These are phyloP conservation scores for Pythium periplocum DNA, from an alignment of 352 stramenopile genomes.

Conservation along the genomic window DNA sequence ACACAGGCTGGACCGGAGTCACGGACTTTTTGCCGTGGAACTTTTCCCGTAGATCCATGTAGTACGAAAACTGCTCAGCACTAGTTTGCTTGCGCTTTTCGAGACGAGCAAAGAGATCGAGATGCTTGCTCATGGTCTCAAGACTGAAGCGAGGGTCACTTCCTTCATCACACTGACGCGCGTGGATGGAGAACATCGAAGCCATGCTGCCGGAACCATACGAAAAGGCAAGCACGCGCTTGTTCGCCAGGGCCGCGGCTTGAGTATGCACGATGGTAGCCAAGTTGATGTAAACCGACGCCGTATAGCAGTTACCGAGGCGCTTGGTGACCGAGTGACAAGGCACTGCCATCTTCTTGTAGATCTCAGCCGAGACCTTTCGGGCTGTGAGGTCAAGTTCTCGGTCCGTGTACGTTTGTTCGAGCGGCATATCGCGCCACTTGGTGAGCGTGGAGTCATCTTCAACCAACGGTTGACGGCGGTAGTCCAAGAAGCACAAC, in stretches of 20 bases:
- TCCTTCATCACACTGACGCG: constrained; percentile 14
- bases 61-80: constrained; percentile 87
- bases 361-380: constrained; percentile 67
- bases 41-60: constrained; percentile 87
- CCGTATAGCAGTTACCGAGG: constrained; percentile 97
- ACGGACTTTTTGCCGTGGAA: constrained; percentile 70
- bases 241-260: constrained; percentile 44
- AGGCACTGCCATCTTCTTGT: constrained; percentile 73
- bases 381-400: constrained; percentile 88
- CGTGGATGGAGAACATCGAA: constrained; percentile 91
- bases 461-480: constrained; percentile 20
- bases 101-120: constrained; percentile 86
- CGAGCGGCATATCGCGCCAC: constrained; percentile 73
- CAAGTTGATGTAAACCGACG: constrained; percentile 95
- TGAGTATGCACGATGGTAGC: constrained; percentile 83
- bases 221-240: constrained; percentile 92
- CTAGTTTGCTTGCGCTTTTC: constrained; percentile 71
- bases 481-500: constrained; percentile 57
- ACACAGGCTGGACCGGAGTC: constrained; percentile 64
- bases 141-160: constrained; percentile 75
- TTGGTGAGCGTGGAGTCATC: constrained; percentile 43
- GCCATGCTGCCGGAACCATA: constrained; percentile 96
- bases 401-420: constrained; percentile 91
- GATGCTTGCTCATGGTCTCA: constrained; percentile 72
- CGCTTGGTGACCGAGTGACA: constrained; percentile 83